Evolutionary conservation across 1,284 basidiomycete species (phyloP).

Genomic region (Pseudozyma sp.): DNA sequence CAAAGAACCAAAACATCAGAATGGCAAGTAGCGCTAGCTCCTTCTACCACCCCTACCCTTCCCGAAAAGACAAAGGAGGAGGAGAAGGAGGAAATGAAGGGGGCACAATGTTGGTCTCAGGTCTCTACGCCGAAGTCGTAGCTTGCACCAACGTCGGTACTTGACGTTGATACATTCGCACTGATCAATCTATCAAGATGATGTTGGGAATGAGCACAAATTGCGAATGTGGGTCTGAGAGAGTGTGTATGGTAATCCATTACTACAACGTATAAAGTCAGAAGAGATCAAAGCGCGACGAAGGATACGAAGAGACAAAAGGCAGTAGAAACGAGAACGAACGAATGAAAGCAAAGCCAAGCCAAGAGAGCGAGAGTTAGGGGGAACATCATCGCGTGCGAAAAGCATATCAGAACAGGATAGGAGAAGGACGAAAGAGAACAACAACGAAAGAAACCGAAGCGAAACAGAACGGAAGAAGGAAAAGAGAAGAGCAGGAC

Average conservation of each 20-base stretch:
- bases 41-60: slow-evolving; percentile 4
- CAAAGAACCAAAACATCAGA: neutral
- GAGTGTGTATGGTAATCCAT: slow-evolving; percentile 15
- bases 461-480: neutral
- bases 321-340: no score
- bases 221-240: no score
- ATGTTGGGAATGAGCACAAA: no score
- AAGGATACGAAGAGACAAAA: slow-evolving; percentile 1
- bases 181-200: no score
- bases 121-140: slow-evolving; percentile 18
- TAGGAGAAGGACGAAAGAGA: neutral
- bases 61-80: neutral
- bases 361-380: neutral
- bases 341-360: neutral
- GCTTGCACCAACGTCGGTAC: slow-evolving; percentile 25
- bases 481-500: neutral
- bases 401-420: neutral
- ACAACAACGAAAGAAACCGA: slow-evolving; percentile 5
- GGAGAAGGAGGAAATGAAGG: neutral
- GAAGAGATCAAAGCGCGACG: neutral
- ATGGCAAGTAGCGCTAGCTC: slow-evolving; percentile 16
- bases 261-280: slow-evolving; percentile 11
- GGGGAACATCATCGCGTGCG: neutral
- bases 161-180: neutral
- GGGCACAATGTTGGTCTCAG: slow-evolving; percentile 34